Conservation (phyloP, 2,329 filamentous ascomycete species). For the Colletotrichum falcatum region DNA sequence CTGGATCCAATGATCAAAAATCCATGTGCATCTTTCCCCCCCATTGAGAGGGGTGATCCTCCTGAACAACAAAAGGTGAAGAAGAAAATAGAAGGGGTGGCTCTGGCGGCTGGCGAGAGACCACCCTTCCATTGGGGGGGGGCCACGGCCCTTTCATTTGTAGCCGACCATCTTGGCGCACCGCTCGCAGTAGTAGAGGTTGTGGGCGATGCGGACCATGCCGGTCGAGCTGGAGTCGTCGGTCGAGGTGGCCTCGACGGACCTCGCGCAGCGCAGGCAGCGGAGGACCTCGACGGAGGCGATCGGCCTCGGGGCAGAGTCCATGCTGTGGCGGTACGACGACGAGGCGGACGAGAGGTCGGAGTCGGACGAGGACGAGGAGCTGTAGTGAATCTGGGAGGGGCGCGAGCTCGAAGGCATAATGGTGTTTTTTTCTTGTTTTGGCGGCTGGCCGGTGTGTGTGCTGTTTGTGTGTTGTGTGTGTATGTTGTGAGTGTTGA, state of each 20-base stretch:
- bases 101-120: no score
- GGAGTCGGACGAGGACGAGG: conserved; percentile 57
- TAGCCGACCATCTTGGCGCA: conserved; percentile 75
- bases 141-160: conserved; percentile 58
- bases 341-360: conserved; percentile 54
- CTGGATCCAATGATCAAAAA: conserved; percentile 5
- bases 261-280: conserved; percentile 71
- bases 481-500: background rate
- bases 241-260: conserved; percentile 70
- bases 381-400: conserved; percentile 54
- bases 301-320: conserved; percentile 57
- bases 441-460: no score
- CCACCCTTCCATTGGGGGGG: no score
- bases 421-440: conserved; percentile 32
- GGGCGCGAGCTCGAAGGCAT: conserved; percentile 52
- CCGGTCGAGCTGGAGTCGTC: conserved; percentile 69
- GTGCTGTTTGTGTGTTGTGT: background rate
- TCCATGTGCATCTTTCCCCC: background rate
- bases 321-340: conserved; percentile 61
- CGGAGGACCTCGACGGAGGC: conserved; percentile 70
- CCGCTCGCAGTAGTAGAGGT: conserved; percentile 74
- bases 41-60: background rate
- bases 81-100: no score
- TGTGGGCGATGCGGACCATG: conserved; percentile 74
- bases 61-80: background rate